Evolutionary conservation across 2,329 filamentous ascomycete genomes (phyloP).

Genomic region (Coniochaeta prunicola): DNA sequence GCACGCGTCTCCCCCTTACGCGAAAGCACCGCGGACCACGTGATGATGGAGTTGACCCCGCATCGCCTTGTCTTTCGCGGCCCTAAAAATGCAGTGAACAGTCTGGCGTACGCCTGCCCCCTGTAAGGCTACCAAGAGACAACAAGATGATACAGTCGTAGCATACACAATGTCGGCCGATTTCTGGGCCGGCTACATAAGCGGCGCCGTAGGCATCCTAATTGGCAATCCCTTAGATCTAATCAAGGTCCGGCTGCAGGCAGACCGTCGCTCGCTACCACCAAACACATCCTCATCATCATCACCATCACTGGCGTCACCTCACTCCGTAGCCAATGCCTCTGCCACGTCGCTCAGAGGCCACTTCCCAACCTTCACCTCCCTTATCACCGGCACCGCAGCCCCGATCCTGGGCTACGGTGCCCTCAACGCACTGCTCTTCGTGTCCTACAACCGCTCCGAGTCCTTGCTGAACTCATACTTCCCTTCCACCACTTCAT

Average conservation of each 20-base stretch:
- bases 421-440: slow-evolving; percentile 82
- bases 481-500: slow-evolving; percentile 8
- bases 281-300: background rate
- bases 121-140: background rate
- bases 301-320: slow-evolving; percentile 16
- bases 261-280: slow-evolving; percentile 24
- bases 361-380: background rate
- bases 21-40: background rate
- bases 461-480: slow-evolving; percentile 50
- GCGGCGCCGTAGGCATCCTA: slow-evolving; percentile 77
- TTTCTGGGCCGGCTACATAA: slow-evolving; percentile 90
- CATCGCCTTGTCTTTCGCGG: background rate
- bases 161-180: slow-evolving; percentile 63
- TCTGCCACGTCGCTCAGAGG: background rate
- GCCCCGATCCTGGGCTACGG: slow-evolving; percentile 87
- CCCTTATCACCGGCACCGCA: slow-evolving; percentile 59
- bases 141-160: background rate
- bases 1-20: background rate
- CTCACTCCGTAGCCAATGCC: slow-evolving; percentile 1
- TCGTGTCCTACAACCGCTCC: slow-evolving; percentile 85
- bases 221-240: slow-evolving; percentile 73
- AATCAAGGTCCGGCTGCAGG: slow-evolving; percentile 75
- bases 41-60: too few relatives aligned
- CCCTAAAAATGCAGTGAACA: background rate
- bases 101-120: too few relatives aligned